Conservation (phyloP, 2,329 filamentous ascomycete genomes). For the Diaporthe vexans region DNA sequence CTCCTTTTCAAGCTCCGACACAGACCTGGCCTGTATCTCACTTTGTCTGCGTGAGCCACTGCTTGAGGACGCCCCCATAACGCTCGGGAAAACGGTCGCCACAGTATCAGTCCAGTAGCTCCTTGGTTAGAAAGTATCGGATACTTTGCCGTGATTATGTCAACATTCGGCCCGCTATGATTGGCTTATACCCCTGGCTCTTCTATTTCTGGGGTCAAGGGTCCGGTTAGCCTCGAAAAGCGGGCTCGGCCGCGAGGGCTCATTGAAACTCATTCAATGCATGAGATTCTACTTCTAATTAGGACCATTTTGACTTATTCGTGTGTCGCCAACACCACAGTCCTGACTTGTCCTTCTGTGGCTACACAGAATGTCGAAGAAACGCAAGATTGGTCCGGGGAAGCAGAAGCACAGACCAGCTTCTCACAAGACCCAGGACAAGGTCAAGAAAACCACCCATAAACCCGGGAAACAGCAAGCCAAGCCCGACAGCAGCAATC, state of each 20-base stretch:
- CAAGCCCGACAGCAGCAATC: constrained; percentile 40
- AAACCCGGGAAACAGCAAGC: constrained; percentile 42
- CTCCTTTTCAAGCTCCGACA: background rate
- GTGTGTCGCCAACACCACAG: background rate
- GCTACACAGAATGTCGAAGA: constrained; percentile 45
- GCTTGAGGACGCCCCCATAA: background rate
- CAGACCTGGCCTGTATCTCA: background rate
- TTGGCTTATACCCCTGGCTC: background rate
- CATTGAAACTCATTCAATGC: constrained; percentile 30
- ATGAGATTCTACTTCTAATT: background rate
- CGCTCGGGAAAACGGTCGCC: background rate
- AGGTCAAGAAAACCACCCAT: constrained; percentile 23
- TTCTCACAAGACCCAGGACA: constrained; percentile 31
- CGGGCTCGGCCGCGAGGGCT: constrained; percentile 34
- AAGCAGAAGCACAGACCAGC: constrained; percentile 35
- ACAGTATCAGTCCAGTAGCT: background rate
- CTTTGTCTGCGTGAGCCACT: background rate
- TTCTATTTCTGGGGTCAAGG: constrained; percentile 29
- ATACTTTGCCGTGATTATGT: constrained; percentile 28
- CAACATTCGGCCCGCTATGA: background rate
- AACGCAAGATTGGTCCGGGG: constrained; percentile 56
- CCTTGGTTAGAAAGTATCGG: background rate
- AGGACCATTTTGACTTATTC: background rate
- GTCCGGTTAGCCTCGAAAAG: constrained; percentile 29
- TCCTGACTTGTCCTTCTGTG: background rate